phyloP scores from a whole-genome alignment of 306 rosid species.

The Cucurbita maxima region DNA sequence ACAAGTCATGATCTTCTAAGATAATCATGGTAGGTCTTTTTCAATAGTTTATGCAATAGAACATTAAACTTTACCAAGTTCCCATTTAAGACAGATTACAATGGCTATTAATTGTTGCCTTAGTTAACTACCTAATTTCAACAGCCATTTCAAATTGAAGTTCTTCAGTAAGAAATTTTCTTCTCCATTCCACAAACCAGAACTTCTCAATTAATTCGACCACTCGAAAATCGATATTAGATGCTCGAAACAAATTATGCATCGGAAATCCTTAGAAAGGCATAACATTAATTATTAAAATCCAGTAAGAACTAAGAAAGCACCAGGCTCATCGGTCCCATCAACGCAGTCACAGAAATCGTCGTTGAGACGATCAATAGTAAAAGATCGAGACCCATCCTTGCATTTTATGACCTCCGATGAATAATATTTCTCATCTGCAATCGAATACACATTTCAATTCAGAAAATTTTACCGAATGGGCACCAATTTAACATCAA shows the following conservation, averaged over 20 bases:
- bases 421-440: conserved; percentile 62
- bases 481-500: neutral
- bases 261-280: neutral
- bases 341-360: conserved; percentile 74
- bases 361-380: conserved; percentile 65
- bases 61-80: neutral
- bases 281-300: neutral
- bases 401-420: conserved; percentile 52
- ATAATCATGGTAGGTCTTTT: neutral
- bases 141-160: neutral
- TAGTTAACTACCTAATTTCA: neutral
- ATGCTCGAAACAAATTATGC: too few species aligned
- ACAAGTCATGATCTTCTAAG: neutral
- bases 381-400: conserved; percentile 57
- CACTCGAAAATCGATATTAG: too few species aligned
- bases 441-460: conserved; percentile 13
- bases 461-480: neutral
- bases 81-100: neutral
- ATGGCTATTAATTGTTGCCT: neutral
- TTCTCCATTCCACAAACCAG: too few species aligned
- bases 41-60: neutral
- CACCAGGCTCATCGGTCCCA: conserved; percentile 89
- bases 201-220: too few species aligned
- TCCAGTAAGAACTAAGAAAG: neutral
- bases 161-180: neutral